These are phyloP conservation scores for Penicillium olsonii DNA, from an alignment of 2,329 filamentous ascomycete genomes.

Conservation along the genomic window DNA sequence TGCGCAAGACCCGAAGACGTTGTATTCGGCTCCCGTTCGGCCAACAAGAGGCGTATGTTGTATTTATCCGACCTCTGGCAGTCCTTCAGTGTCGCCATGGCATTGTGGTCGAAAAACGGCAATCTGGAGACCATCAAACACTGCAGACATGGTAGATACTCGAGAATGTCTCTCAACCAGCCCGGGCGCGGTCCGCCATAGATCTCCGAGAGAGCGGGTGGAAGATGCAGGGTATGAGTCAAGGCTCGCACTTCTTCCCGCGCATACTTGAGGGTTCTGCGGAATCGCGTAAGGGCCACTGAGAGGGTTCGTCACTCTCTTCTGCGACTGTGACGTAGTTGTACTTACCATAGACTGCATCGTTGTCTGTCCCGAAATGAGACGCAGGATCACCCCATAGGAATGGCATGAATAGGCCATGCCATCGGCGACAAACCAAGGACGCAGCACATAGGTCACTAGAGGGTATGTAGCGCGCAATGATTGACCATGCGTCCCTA, in stretches of 20 bases:
- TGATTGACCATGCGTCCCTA: conserved; percentile 57
- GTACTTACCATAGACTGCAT: conserved; percentile 56
- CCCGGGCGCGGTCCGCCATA: conserved; percentile 60
- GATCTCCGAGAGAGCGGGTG: conserved; percentile 61
- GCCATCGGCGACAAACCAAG: conserved; percentile 60
- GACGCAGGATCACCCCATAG: conserved; percentile 65
- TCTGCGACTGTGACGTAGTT: not conserved
- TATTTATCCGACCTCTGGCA: conserved; percentile 35
- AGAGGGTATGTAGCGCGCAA: conserved; percentile 59
- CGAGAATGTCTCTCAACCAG: conserved; percentile 62
- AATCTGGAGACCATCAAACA: conserved; percentile 60
- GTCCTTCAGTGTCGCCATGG: conserved; percentile 53
- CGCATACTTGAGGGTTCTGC: conserved; percentile 56
- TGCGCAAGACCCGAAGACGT: conserved; percentile 56
- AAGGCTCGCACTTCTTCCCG: conserved; percentile 55
- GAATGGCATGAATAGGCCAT: conserved; percentile 58
- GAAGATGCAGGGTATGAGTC: conserved; percentile 63
- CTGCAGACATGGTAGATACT: conserved; percentile 60
- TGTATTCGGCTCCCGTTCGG: conserved; percentile 59
- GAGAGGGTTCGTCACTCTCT: not conserved
- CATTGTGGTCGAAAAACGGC: conserved; percentile 63
- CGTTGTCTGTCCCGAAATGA: conserved; percentile 62
- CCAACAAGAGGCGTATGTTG: conserved; percentile 57
- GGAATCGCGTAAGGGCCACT: conserved; percentile 63
- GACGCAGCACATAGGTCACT: conserved; percentile 58